Conservation (phyloP, 164 flowering plant genomes). For the Protea cynaroides region DNA sequence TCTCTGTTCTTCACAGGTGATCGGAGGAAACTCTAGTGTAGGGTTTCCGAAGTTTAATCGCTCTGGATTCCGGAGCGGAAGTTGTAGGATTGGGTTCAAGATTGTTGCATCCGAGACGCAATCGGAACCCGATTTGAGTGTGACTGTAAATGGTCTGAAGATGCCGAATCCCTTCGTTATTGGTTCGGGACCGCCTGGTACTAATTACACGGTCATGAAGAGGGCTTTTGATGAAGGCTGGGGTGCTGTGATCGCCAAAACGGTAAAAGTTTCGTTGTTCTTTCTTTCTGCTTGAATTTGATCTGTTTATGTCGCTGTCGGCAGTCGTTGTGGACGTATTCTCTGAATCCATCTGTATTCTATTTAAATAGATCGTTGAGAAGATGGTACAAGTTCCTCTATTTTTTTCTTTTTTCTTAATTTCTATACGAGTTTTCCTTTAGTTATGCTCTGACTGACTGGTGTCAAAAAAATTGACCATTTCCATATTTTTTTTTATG, state of each 20-base stretch:
- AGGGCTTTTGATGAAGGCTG: conserved; percentile 98
- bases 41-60: conserved; percentile 7
- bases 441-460: not conserved
- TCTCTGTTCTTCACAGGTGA: conserved; percentile 12
- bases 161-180: conserved; percentile 98
- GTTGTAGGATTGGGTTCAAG: conserved; percentile 41
- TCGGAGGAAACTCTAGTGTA: conserved; percentile 1
- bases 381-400: not conserved
- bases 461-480: too few relatives aligned
- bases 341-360: too few relatives aligned
- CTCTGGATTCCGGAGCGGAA: conserved; percentile 1
- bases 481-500: too few relatives aligned
- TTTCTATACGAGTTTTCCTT: not conserved
- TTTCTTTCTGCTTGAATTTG: not conserved
- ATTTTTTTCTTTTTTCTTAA: too few relatives aligned
- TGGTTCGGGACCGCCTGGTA: conserved; percentile 99
- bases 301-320: too few relatives aligned
- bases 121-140: conserved; percentile 87
- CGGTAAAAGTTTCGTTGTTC: conserved; percentile 35
- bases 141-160: conserved; percentile 78
- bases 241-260: conserved; percentile 99
- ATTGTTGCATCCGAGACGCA: conserved; percentile 32
- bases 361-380: not conserved
- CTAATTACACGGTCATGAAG: conserved; percentile 97
- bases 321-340: too few relatives aligned